phyloP scores from a whole-genome alignment of 352 stramenopile species.

The Nothophytophthora sp. region DNA sequence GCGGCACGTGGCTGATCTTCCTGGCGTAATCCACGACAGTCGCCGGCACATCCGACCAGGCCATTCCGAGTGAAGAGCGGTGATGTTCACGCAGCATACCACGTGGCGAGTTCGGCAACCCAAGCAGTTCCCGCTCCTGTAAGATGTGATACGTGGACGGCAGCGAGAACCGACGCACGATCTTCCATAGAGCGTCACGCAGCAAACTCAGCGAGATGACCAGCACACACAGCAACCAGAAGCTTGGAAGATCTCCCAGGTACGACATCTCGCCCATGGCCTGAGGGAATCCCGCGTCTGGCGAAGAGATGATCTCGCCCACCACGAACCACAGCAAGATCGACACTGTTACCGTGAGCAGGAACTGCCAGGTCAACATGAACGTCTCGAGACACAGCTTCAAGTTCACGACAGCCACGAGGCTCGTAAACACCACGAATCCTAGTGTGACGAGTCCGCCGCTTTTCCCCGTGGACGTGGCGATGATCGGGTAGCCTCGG shows the following conservation, averaged over 20 bases:
- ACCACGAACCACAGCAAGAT: slow-evolving; percentile 70
- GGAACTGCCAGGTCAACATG: slow-evolving; percentile 72
- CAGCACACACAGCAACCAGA: slow-evolving; percentile 62
- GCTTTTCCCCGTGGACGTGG: slow-evolving; percentile 43
- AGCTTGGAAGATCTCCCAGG: slow-evolving; percentile 53
- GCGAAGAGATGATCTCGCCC: slow-evolving; percentile 55
- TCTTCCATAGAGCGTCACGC: slow-evolving; percentile 75
- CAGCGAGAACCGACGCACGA: slow-evolving; percentile 59
- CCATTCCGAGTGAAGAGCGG: slow-evolving; percentile 10
- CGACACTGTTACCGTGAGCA: slow-evolving; percentile 52
- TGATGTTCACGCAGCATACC: slow-evolving; percentile 46
- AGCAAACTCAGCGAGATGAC: slow-evolving; percentile 65
- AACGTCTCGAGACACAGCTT: slow-evolving; percentile 80
- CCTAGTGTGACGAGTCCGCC: slow-evolving; percentile 65
- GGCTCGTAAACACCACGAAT: slow-evolving; percentile 81
- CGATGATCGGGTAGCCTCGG: slow-evolving; percentile 28
- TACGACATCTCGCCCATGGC: slow-evolving; percentile 73
- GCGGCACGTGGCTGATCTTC: slow-evolving; percentile 44
- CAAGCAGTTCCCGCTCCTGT: slow-evolving; percentile 72
- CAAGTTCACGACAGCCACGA: slow-evolving; percentile 77
- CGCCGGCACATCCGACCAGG: slow-evolving; percentile 44
- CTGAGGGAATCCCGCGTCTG: slow-evolving; percentile 53
- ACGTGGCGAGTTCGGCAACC: slow-evolving; percentile 56
- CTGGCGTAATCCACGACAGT: slow-evolving; percentile 54
- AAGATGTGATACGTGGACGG: slow-evolving; percentile 81